phyloP scores from a whole-genome alignment of 2,329 filamentous ascomycete genomes.

The Xylariaceae sp. region DNA sequence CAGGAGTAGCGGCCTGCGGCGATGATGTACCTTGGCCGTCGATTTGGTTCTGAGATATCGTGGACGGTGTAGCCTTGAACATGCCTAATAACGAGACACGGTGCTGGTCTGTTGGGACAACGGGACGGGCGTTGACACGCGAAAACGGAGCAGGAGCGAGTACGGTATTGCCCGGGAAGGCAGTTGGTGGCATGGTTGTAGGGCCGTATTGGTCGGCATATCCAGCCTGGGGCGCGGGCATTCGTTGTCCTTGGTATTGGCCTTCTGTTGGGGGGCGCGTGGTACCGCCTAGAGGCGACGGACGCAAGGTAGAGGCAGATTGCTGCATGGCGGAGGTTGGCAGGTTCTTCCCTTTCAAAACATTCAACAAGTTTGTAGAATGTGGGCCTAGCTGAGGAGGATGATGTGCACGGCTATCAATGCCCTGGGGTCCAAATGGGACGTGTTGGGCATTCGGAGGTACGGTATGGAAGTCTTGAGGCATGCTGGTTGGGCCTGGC shows the following conservation, averaged over 20 bases:
- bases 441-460: conserved; percentile 15
- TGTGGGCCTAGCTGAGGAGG: conserved; percentile 26
- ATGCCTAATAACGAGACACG: conserved; percentile 47
- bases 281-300: conserved; percentile 9
- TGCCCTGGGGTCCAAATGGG: conserved; percentile 18
- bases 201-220: conserved; percentile 18
- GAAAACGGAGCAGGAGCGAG: conserved; percentile 16
- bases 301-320: conserved; percentile 8
- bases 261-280: conserved; percentile 7
- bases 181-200: conserved; percentile 9
- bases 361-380: conserved; percentile 34
- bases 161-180: conserved; percentile 10
- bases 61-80: conserved; percentile 42
- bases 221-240: conserved; percentile 7
- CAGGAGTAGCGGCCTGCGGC: conserved; percentile 2
- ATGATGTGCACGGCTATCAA: conserved; percentile 9
- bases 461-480: conserved; percentile 22
- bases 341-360: conserved; percentile 36
- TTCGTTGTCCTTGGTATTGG: conserved; percentile 16
- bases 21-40: conserved; percentile 16
- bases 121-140: conserved; percentile 11
- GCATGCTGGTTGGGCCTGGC: conserved; percentile 10
- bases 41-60: conserved; percentile 23
- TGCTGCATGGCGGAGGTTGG: conserved; percentile 17
- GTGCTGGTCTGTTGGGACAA: conserved; percentile 35